phyloP scores from a whole-genome alignment of 2,329 filamentous ascomycete genomes.

The Fusarium sacchari region DNA sequence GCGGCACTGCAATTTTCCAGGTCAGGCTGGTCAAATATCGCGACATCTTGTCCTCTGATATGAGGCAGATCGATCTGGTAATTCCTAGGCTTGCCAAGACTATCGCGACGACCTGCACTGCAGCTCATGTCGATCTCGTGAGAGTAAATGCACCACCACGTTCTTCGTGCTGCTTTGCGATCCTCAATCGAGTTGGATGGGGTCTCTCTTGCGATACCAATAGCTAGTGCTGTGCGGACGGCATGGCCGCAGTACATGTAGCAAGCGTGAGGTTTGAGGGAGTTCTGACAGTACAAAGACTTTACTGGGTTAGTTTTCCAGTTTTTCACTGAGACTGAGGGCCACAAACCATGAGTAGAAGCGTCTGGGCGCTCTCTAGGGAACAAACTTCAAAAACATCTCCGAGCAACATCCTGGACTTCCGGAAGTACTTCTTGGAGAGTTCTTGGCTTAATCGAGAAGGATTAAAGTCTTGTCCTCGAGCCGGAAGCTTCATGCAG shows the following conservation, averaged over 20 bases:
- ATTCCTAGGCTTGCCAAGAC: conserved; percentile 6
- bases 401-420: not conserved
- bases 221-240: not conserved
- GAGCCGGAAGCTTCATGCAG: not conserved
- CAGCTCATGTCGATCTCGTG: conserved; percentile 19
- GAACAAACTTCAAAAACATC: not conserved
- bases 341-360: not conserved
- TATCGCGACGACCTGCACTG: conserved; percentile 9
- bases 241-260: conserved; percentile 1
- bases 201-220: not conserved
- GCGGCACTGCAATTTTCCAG: not conserved
- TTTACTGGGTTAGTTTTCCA: not conserved
- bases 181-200: not conserved
- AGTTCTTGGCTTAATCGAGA: not conserved
- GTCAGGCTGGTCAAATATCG: not conserved
- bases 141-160: conserved; percentile 18
- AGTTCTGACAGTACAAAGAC: conserved; percentile 5
- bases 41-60: not conserved
- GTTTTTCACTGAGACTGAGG: rapidly evolving
- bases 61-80: conserved; percentile 4
- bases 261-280: not conserved
- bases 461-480: not conserved
- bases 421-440: not conserved
- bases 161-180: not conserved
- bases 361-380: not conserved